A percentile compares a stretch with the other conserved stretches of the same genome.
Conservation (phyloP, 768 basidiomycete genomes). For the Tricholoma matsutake region DNA sequence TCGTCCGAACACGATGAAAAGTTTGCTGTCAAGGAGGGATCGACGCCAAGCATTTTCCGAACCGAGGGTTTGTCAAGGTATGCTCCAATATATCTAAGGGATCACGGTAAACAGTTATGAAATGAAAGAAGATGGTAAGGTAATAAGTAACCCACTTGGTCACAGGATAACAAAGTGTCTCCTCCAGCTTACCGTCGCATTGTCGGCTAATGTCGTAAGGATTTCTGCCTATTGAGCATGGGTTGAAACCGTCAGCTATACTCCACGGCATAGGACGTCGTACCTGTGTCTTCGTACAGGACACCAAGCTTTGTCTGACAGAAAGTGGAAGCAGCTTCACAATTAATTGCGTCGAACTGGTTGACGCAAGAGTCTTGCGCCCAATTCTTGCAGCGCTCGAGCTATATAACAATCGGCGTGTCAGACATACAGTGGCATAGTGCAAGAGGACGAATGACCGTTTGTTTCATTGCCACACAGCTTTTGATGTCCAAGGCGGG, state of each 20-base stretch:
- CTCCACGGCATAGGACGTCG: conserved; percentile 18
- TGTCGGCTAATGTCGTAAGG: conserved; percentile 65
- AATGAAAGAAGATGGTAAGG: background rate
- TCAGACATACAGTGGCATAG: background rate
- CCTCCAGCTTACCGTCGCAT: conserved; percentile 45
- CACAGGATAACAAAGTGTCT: conserved; percentile 55
- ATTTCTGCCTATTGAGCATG: conserved; percentile 35
- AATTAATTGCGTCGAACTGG: conserved; percentile 58
- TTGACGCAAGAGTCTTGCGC: conserved; percentile 58
- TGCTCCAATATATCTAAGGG: conserved; percentile 43
- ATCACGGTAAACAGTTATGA: background rate
- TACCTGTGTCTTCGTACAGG: conserved; percentile 37
- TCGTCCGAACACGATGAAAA: conserved; percentile 51
- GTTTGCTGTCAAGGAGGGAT: conserved; percentile 28
- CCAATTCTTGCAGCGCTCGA: conserved; percentile 58
- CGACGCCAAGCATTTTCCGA: conserved; percentile 59
- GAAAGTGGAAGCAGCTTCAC: conserved; percentile 57
- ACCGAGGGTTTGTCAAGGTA: conserved; percentile 61
- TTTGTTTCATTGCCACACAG: conserved; percentile 5
- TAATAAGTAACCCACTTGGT: conserved; percentile 26
- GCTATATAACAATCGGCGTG: conserved; percentile 28
- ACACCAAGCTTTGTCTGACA: conserved; percentile 41
- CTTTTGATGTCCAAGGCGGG: conserved; percentile 34
- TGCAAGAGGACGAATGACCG: conserved; percentile 2
- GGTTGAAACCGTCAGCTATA: background rate